Evolutionary conservation across 805 yeast genomes (phyloP), one percentile per base, ranked within the genome.

Genomic region (Kodamaea neixiangensis): DNA sequence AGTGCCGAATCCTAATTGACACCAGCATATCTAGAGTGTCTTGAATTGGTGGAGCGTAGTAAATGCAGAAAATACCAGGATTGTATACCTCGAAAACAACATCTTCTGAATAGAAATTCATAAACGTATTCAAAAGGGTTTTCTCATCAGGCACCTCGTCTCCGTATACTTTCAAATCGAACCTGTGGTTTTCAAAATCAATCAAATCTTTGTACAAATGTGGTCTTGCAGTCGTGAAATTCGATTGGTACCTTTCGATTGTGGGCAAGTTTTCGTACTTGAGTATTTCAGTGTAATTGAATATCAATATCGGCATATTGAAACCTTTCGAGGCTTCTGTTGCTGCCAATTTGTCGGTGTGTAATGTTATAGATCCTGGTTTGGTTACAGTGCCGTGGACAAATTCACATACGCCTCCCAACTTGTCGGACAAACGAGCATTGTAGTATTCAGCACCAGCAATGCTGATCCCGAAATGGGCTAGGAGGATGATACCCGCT

Each of bases 31-130:
- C 46, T 2, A 20, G 9, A 5, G 54, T 39, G 15, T 44, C 39
- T 6, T 56, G 58, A 3, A 35, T 29, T 2, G 65, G 65, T 6
- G 66, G 65, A 5, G 64, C 67, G 34, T 64, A 52, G 48, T 65
- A 69, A 7, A 66, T 64, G 55, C 74, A 69, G 52, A 67, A 69
- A n/a, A 57, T 41, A 1, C 73, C 74, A 1, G 66, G 34, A 21
- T 19, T n/a, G 2, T 18, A 17, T 3, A 45, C 48, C 2, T 14
- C 9, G 14, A 7, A 46, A 5, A 14, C 11, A 1, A 46, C 39
- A 15, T 46, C 49, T 20, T 34, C 42, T 10, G 35, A 15, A 13
- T 46, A 46, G 18, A 17, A 18, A 20, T 37, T 19, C 2, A 37
- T 17, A 17, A 37, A 37, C 41, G 15, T 19, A 19, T 37, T 37